Evolutionary conservation across 139 green algal species (phyloP).

Genomic region (Chlorella sp.): DNA sequence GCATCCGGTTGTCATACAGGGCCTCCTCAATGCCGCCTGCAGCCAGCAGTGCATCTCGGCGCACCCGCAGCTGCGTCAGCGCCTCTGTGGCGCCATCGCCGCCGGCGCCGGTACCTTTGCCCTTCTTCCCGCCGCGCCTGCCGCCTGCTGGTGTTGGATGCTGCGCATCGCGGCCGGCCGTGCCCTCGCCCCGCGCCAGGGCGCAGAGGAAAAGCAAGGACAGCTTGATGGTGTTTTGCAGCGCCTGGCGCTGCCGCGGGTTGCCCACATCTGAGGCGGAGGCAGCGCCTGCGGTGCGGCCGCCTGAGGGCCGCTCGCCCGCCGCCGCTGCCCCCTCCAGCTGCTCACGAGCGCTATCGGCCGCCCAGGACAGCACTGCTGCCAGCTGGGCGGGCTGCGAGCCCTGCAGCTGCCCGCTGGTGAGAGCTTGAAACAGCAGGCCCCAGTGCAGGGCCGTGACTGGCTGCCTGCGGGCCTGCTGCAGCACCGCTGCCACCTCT

Average conservation of each 20-base stretch:
- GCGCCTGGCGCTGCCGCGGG: not conserved
- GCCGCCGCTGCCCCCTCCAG: not conserved
- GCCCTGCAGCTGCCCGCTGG: not conserved
- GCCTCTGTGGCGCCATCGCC: not conserved
- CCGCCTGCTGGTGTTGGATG: not conserved
- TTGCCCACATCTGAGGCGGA: not conserved
- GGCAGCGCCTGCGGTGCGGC: not conserved
- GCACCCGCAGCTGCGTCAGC: not conserved
- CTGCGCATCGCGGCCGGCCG: not conserved
- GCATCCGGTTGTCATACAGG: not conserved
- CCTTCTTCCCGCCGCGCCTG: not conserved
- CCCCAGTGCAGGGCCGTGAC: not conserved
- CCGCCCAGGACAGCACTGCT: conserved; percentile 8
- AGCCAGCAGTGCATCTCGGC: not conserved
- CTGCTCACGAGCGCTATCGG: not conserved
- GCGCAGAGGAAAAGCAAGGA: not conserved
- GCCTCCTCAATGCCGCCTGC: not conserved
- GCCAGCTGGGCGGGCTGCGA: not conserved
- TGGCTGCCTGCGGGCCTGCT: not conserved
- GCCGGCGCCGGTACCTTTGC: not conserved
- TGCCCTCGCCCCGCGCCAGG: not conserved
- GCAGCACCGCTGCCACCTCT: not conserved
- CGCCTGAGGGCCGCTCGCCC: not conserved
- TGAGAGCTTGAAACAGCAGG: not conserved
- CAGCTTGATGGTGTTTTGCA: conserved; percentile 30